Conservation (phyloP, 2,329 filamentous ascomycete species). For the Verticillium isaacii region DNA sequence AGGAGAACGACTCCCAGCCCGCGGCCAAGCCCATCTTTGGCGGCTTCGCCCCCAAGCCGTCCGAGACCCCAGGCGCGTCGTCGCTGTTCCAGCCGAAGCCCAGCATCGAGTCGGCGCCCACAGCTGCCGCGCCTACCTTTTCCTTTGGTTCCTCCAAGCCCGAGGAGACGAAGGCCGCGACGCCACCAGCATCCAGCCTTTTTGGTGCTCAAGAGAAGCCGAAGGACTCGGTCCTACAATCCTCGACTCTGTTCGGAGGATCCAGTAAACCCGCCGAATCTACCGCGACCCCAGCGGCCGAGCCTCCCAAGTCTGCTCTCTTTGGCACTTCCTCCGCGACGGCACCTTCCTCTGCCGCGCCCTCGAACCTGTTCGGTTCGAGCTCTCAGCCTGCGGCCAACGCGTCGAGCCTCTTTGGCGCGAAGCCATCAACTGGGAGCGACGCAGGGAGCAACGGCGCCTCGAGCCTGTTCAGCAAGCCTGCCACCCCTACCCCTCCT, state of each 20-base stretch:
- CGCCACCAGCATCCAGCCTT: constrained; percentile 15
- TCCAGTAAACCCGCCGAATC: constrained; percentile 25
- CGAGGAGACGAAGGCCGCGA: constrained; percentile 7
- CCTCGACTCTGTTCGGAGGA: constrained; percentile 33
- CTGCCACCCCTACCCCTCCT: background rate
- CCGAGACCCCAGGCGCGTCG: constrained; percentile 11
- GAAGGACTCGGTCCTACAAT: constrained; percentile 17
- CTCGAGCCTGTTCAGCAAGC: constrained; percentile 10
- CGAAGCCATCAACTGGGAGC: constrained; percentile 2
- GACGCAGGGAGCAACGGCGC: background rate
- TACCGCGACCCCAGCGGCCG: constrained; percentile 14
- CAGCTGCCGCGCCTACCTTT: constrained; percentile 15
- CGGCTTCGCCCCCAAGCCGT: constrained; percentile 18
- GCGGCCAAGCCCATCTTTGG: constrained; percentile 22
- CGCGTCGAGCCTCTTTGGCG: constrained; percentile 2
- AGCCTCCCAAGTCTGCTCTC: constrained; percentile 20
- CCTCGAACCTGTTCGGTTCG: constrained; percentile 8
- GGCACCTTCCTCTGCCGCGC: background rate
- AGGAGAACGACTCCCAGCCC: constrained; percentile 35
- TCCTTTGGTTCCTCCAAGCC: constrained; percentile 10
- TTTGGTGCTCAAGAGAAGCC: constrained; percentile 16
- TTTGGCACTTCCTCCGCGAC: constrained; percentile 11
- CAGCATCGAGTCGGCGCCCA: constrained; percentile 19
- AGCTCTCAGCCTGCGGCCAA: background rate
- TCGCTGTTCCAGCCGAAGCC: constrained; percentile 29